Base-by-base conservation (phyloP, 2,329 filamentous ascomycete species). In the Gnomoniopsis sp. region DNA sequence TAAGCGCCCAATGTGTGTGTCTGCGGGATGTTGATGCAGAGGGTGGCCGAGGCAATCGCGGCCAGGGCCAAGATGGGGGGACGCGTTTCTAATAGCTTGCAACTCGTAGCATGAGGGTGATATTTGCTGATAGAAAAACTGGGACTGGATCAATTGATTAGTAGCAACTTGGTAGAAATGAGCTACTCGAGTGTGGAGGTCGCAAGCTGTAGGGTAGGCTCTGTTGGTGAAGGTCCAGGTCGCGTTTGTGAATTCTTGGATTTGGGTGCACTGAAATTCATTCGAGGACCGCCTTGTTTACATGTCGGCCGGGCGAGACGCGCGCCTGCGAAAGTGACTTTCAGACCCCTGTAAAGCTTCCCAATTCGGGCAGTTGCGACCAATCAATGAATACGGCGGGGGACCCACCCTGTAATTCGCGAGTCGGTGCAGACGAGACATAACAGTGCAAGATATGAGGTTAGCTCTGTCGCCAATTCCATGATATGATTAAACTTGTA, bases 1-100 rank as follows among this genome's bases (percentile, higher is more conserved):
- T 44, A 41, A 41, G 36, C 36, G 36, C 36, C 36, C 41, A 44
- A 44, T 8, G n/a, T 19, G 11, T 44, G n/a, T 57, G 17, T 48
- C 47, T 23, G n/a, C 21, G 30, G 34, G 47, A 19, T 49, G 55
- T 23, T 46, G 23, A n/a, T 21, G 46, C 30, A 36, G 51, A 19
- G 10, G 10, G n/a, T 46, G 19, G 6, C n/a, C 43, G 43, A 46
- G 43, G 43, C 15, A 19, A 46, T 46, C 43, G 19, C 43, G 43
- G 43, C n/a, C 43, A 19, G 26, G 43, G 22, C n/a, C 50, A 51
- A 34, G 46, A 30, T 34, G 12, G 26, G 26, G 26, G 53, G 49
- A 62, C 60, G 60, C 60, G 60, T 55, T 49, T 53, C 22, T 15
- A 34, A 41, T 12, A 33, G 52, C 43, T n/a, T 59, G 57, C 22